Evolutionary conservation across 768 basidiomycete genomes (phyloP).

Genomic region (Pulveroboletus sp.): DNA sequence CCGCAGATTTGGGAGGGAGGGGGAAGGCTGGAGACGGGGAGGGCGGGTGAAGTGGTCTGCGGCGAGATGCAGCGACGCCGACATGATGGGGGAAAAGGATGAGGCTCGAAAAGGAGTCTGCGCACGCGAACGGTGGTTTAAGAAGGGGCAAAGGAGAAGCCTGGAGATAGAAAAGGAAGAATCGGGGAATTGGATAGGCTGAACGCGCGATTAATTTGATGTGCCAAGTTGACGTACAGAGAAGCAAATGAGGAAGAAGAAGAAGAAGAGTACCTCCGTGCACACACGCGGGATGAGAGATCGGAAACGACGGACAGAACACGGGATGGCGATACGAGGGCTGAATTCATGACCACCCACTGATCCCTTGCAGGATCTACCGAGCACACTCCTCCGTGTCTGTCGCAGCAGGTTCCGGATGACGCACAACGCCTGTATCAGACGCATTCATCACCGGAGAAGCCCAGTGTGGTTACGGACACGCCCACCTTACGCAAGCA

Average conservation of each 20-base stretch:
- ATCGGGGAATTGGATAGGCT: constrained; percentile 28
- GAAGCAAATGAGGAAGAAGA: constrained; percentile 26
- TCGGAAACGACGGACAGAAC: constrained; percentile 2
- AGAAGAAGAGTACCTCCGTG: constrained; percentile 21
- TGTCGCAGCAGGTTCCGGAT: constrained; percentile 14
- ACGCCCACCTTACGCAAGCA: constrained; percentile 21
- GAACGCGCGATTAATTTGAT: constrained; percentile 33
- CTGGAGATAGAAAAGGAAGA: constrained; percentile 32
- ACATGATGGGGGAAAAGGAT: constrained; percentile 28
- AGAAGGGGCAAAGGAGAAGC: constrained; percentile 32
- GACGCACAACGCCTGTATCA: constrained; percentile 18
- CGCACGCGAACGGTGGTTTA: constrained; percentile 29
- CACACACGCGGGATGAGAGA: constrained; percentile 17
- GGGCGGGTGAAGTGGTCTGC: constrained; percentile 32
- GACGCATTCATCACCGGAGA: constrained; percentile 28
- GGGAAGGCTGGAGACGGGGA: constrained; percentile 58
- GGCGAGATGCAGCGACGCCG: constrained; percentile 21
- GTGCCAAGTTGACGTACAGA: constrained; percentile 34
- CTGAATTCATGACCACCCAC: too few species aligned
- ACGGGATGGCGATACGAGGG: constrained; percentile 13
- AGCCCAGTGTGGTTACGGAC: constrained; percentile 16
- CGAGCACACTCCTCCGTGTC: too few species aligned
- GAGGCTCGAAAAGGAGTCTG: constrained; percentile 30
- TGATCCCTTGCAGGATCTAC: too few species aligned
- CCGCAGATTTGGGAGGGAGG: constrained; percentile 72